phyloP scores from a whole-genome alignment of 2,329 filamentous ascomycete genomes.

The Beauveria asiatica region DNA sequence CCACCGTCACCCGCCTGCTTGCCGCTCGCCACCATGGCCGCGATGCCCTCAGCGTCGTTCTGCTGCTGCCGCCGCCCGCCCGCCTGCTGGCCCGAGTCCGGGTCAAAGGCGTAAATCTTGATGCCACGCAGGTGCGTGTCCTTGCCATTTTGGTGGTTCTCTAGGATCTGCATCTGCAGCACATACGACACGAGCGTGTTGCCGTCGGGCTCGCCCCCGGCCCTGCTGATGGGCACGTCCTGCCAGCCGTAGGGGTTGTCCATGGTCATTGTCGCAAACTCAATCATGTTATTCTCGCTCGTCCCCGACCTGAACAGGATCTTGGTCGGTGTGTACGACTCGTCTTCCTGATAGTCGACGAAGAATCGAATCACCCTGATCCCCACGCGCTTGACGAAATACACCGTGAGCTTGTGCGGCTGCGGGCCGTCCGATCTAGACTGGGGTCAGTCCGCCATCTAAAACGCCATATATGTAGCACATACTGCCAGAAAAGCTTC shows the following conservation, averaged over 20 bases:
- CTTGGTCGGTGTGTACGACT: conserved; percentile 92
- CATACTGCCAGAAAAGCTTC: conserved; percentile 70
- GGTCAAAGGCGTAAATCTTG: conserved; percentile 65
- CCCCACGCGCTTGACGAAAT: conserved; percentile 75
- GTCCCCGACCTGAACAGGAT: conserved; percentile 85
- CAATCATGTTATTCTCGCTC: conserved; percentile 81
- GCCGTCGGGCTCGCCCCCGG: conserved; percentile 52
- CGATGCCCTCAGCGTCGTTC: conserved; percentile 8
- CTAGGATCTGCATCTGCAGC: conserved; percentile 80
- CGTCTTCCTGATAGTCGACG: conserved; percentile 86
- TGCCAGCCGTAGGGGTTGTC: conserved; percentile 83
- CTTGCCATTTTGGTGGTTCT: conserved; percentile 98
- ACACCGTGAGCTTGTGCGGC: conserved; percentile 73
- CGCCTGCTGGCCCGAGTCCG: conserved; percentile 32
- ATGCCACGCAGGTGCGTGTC: conserved; percentile 94
- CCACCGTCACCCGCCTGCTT: background rate
- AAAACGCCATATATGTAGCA: conserved; percentile 10
- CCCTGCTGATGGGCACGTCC: conserved; percentile 57
- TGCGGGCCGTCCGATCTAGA: conserved; percentile 71
- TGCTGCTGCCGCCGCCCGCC: conserved; percentile 22
- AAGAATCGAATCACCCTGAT: conserved; percentile 74
- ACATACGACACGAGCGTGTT: conserved; percentile 81
- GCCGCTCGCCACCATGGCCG: conserved; percentile 3
- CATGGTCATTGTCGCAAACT: conserved; percentile 75
- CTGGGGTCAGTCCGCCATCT: background rate